Base-by-base conservation (phyloP, 306 rosid genomes). In the Castanea mollissima region DNA sequence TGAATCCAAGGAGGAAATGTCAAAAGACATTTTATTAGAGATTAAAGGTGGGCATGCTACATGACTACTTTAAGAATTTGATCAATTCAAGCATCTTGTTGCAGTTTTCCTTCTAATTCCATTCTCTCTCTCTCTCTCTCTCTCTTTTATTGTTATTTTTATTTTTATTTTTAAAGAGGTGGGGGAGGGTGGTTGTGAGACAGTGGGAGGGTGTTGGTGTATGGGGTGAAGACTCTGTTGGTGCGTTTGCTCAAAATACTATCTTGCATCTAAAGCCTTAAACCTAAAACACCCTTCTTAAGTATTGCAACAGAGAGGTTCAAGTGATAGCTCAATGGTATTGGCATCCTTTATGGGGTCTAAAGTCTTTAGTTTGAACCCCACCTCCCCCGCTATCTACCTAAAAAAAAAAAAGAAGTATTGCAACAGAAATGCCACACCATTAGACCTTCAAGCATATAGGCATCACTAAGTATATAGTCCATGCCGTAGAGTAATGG, bases 1-100 rank as follows among this genome's bases (percentile, higher is more conserved):
- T 71, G 71, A 34, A 78, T 63, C 35, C 54, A 20, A 5, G 19
- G 73, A 78, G 1, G 72, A 34, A 46, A 79, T 49, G 21, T 29
- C 77, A 32, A 12, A 29, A 49, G 71, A 79, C 27, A 71, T 60
- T 44, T 46, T 49, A 29, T 32, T 46, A 25, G 77, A 19, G 76
- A n/a, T 60, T 46, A 60, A 79, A 59, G 82, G 77, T 79, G 55
- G 63, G 64, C 32, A 46, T 21, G 64, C 55, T 0, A 71, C 21
- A 51, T 35, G 5, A 10, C n/a, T 71, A 15, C 73, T 79, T 49
- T 31, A 27, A 3, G 29, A 41, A 23, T 46, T 71, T 46, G 4
- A 59, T 71, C 68, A 38, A 59, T 46, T 59, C 71, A 46, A 70
- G 71, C 54, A 18, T 71, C 5, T 71, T 79, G 38, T n/a, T 29